Conservation (phyloP, 495 filamentous ascomycete genomes). For the Hyphodiscus hymeniophilus region DNA sequence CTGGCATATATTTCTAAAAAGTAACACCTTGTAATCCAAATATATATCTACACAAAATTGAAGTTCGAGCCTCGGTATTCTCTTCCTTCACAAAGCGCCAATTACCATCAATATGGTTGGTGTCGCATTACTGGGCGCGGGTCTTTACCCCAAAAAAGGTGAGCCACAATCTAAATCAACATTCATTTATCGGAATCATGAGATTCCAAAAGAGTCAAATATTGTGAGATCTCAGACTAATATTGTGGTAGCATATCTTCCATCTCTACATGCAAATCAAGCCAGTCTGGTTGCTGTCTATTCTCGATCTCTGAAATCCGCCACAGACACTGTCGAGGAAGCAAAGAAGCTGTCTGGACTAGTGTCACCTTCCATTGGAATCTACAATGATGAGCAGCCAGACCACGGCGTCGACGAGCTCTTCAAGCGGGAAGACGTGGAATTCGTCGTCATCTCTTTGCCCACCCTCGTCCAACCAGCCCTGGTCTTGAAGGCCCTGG, state of each 20-base stretch:
- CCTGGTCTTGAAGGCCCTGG: slow-evolving; percentile 47
- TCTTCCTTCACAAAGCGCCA: too few relatives aligned
- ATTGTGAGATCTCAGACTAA: neutral
- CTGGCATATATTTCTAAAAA: too few relatives aligned
- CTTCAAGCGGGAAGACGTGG: neutral
- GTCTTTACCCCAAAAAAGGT: neutral
- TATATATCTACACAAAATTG: too few relatives aligned
- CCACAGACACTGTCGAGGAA: neutral
- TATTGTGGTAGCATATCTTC: neutral
- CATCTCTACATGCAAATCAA: neutral
- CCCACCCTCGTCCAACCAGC: slow-evolving; percentile 35
- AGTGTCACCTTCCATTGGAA: neutral
- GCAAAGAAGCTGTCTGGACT: neutral
- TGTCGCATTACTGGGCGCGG: neutral
- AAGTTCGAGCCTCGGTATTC: too few relatives aligned
- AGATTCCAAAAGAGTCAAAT: neutral
- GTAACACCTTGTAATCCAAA: too few relatives aligned
- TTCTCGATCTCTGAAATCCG: neutral
- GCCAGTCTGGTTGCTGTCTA: neutral
- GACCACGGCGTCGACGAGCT: neutral
- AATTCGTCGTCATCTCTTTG: neutral
- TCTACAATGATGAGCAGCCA: neutral
- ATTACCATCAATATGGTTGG: slow-evolving; percentile 1
- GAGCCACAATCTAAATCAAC: slow-evolving; percentile 27
- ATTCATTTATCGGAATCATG: neutral